Evolutionary conservation across 139 green algal genomes (phyloP), one percentile per base, ranked within the genome.

Genomic region (Spirogloea muscicola): DNA sequence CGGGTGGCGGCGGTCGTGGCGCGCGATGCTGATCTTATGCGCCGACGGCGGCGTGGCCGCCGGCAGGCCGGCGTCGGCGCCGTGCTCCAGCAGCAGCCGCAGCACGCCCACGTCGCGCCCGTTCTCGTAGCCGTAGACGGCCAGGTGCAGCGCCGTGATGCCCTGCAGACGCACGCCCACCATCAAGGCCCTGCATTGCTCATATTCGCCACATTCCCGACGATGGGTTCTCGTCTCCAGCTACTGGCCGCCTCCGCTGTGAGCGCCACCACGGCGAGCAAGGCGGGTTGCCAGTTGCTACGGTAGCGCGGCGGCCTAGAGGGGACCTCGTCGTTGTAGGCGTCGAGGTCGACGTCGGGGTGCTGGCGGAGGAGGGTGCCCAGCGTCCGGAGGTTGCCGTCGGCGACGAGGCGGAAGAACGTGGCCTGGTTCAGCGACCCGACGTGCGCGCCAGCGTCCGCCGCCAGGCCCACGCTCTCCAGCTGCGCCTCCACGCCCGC

Each of bases 321-420:
- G n/a, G n/a, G n/a, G n/a, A 68, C 59, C 59, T 68, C 59, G 18
- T 68, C 59, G 6, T 68, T 68, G 59, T 68, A 68, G 6, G 13
- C 59, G 27, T 68, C 46, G 3, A 68, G 6, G 27, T 68, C 27
- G 33, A 68, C 59, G 10, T 68, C 46, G 37, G 37, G 5, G 27
- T 38, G n/a, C n/a, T n/a, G 43, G 6, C 43, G n/a, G 9, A 68
- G 59, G 4, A 68, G 4, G 4, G n/a, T 43, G 6, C n/a, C 4
- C 3, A 68, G 6, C 6, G 25, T 38, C 9, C 46, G 37, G 7
- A 4, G 9, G 6, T 68, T 68, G 13, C 59, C 59, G 5, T 68
- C 59, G 4, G 29, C 59, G 4, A 68, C 59, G 3, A 36, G 33
- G n/a, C 59, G n/a, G 13, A 68, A 68, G 9, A 68, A 33, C 5